phyloP scores from a whole-genome alignment of 305 asterid species.

The Fraxinus paxiana region DNA sequence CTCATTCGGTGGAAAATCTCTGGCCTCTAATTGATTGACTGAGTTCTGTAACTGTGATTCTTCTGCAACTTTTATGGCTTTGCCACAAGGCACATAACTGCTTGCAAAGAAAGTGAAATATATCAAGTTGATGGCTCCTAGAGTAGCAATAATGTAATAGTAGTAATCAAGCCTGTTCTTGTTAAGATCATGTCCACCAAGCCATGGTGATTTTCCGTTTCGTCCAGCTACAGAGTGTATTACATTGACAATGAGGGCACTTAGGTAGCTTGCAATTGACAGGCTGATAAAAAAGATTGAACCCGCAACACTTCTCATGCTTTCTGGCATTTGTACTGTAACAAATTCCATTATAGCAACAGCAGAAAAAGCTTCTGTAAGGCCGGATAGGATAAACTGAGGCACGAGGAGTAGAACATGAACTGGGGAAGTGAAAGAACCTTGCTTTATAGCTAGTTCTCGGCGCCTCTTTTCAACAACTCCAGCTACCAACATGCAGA shows the following conservation, averaged over 20 bases:
- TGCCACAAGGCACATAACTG: background rate
- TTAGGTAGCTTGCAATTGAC: slow-evolving; percentile 56
- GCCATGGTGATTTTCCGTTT: slow-evolving; percentile 44
- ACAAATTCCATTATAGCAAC: slow-evolving; percentile 76
- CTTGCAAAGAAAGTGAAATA: slow-evolving; percentile 33
- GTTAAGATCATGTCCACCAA: slow-evolving; percentile 68
- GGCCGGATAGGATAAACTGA: slow-evolving; percentile 60
- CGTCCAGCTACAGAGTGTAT: slow-evolving; percentile 34
- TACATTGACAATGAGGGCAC: slow-evolving; percentile 51
- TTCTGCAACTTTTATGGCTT: background rate
- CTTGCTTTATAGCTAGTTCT: slow-evolving; percentile 28
- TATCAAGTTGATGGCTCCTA: slow-evolving; percentile 45
- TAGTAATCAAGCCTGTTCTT: slow-evolving; percentile 54
- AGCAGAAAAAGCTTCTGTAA: slow-evolving; percentile 66
- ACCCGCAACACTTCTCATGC: slow-evolving; percentile 65
- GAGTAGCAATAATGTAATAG: slow-evolving; percentile 44
- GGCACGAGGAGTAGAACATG: slow-evolving; percentile 47
- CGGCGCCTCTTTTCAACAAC: slow-evolving; percentile 46
- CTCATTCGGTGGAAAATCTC: background rate
- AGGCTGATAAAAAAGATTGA: slow-evolving; percentile 21
- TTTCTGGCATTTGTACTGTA: slow-evolving; percentile 60
- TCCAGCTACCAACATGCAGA: slow-evolving; percentile 64
- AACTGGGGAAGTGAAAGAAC: slow-evolving; percentile 46
- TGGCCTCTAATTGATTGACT: background rate
- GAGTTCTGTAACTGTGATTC: background rate